Base-by-base conservation (phyloP, 2,329 filamentous ascomycete species). In the Fusarium sp. region DNA sequence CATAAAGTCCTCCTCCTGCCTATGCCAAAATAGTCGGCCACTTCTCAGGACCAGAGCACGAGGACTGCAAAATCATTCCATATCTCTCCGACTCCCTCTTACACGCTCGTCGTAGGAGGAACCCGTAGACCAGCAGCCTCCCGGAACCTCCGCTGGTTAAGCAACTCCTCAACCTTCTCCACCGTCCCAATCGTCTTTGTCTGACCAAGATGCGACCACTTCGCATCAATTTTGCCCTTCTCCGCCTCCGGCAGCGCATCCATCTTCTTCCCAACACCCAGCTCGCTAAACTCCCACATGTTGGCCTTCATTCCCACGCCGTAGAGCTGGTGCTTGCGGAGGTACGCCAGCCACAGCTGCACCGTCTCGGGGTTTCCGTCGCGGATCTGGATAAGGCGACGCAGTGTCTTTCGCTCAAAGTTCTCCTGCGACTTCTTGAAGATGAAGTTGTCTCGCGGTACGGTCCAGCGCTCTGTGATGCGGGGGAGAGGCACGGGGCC, bases 231-330 rank as follows among this genome's bases (percentile, higher is more conserved):
- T n/a, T 82, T 80, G 18, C 80, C 67, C 50, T 70, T 50, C 22
- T 73, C 55, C 10, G 69, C 68, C 41, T 79, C 71, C 20, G 66
- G 67, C 22, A 76, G 62, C 12, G 65, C 46, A 35, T 76, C 77
- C 73, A 77, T 76, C 46, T 70, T 47, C 61, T 76, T 73, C 18
- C 76, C 76, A 8, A 71, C 69, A n/a, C 92, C 91, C 65, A 95
- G 80, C 63, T 88, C 88, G 77, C 92, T 90, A 82, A 94, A 95
- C 79, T 97, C 94, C 91, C 93, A 99, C 54, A 98, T 89, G 80
- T 99, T 98, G 58, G 96, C 96, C 87, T 99, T 99, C 94, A 99
- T 97, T 77, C 96, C 96, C 44, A 98, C 92, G n/a, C 96, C 96
- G 75, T 97, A 93, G 80, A 96, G 97, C 45, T 94, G 93, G 80